Evolutionary conservation across 805 yeast species (phyloP), one percentile per base, ranked within the genome.

Genomic region (Cephaloascus fragrans): DNA sequence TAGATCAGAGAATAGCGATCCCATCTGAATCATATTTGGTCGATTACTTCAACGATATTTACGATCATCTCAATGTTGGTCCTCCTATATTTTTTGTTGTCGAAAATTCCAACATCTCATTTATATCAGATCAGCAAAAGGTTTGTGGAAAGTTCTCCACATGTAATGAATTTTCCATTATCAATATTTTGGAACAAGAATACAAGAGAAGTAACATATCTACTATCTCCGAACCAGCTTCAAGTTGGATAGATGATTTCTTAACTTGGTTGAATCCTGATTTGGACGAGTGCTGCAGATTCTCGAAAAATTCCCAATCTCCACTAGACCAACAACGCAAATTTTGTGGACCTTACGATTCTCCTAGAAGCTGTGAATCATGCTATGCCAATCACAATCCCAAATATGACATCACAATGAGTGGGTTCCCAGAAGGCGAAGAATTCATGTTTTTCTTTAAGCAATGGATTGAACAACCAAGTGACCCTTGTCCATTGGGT

Each of bases 211-310:
- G 80, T 0, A 62, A 73, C 2, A 49, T 64, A 9, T 81, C 90
- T 2, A 80, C 83, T 3, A 69, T 90, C 26, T 71, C 75, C 1
- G 93, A 86, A 35, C 96, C 97, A 0, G 74, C 86, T 2, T 80
- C 96, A 1, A 83, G 83, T 47, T 90, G 97, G 97, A 63, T 89
- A 37, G 98, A 90, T 59, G 97, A 93, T 53, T 90, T 77, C 51
- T 67, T 90, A 44, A 71, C 80, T 29, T 90, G 90, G 83, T 62
- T 89, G 43, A 88, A 88, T 51, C 98, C 98, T 0, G 74, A 75
- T 33, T 66, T 89, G 36, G 90, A 81, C 45, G 83, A 83, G 44
- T 90, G 98, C 57, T 90, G 98, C 53, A 64, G 90, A 19, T 57
- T 80, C 34, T 75, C 73, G 45, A 82, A 80, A 48, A 63, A 64